A percentile compares a stretch with the other conserved stretches of the same genome.
phyloP scores from a whole-genome alignment of 2,329 filamentous ascomycete genomes.

The Cryphonectria radicalis region DNA sequence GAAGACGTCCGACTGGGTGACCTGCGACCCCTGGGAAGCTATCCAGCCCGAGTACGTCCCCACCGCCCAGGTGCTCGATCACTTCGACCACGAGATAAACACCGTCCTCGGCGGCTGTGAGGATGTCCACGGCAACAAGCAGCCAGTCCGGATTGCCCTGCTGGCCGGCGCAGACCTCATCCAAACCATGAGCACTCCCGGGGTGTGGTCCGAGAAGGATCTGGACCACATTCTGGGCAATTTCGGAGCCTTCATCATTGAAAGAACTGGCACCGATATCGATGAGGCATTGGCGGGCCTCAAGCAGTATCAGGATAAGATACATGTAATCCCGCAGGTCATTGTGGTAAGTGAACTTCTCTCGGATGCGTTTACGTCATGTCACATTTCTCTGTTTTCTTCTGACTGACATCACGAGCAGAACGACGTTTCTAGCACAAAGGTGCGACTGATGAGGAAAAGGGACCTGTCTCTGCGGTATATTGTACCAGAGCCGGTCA shows the following conservation, averaged over 20 bases:
- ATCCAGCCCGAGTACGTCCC: constrained; percentile 82
- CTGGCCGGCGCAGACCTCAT: constrained; percentile 77
- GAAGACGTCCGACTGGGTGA: constrained; percentile 76
- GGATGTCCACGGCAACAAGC: constrained; percentile 67
- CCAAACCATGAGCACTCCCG: constrained; percentile 72
- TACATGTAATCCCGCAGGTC: constrained; percentile 85
- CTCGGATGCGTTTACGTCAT: neutral
- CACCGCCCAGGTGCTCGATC: constrained; percentile 82
- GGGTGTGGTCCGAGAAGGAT: constrained; percentile 83
- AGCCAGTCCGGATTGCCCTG: constrained; percentile 75
- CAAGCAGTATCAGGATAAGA: constrained; percentile 81
- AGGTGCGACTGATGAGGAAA: constrained; percentile 50
- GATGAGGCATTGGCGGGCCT: constrained; percentile 84
- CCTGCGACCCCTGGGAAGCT: constrained; percentile 91
- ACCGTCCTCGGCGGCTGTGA: constrained; percentile 74
- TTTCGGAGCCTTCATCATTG: constrained; percentile 84
- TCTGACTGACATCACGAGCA: constrained; percentile 41
- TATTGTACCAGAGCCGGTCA: constrained; percentile 72
- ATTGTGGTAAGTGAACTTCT: constrained; percentile 78
- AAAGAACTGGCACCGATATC: constrained; percentile 85
- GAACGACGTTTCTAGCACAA: constrained; percentile 64
- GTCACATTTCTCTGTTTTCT: neutral
- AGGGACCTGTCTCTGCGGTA: constrained; percentile 84
- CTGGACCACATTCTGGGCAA: constrained; percentile 84
- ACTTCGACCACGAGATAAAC: constrained; percentile 91